These are phyloP conservation scores for Plasmodium coatneyi DNA, from an alignment of 169 alveolate genomes.

Conservation along the genomic window DNA sequence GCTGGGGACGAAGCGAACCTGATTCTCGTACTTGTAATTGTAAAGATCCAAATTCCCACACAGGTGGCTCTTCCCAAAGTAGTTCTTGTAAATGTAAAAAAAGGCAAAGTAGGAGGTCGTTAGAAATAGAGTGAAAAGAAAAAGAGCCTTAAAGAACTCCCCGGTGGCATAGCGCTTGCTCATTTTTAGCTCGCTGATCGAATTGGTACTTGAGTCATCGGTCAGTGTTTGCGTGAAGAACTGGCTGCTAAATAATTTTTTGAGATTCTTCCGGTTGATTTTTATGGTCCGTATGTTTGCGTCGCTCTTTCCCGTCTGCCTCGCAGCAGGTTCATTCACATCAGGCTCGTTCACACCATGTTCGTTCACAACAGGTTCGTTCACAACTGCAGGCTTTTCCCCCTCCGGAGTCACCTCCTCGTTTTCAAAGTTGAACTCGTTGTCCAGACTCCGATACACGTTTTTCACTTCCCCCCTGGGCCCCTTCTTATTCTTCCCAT, in stretches of 20 bases:
- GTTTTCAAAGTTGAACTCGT: conserved; percentile 60
- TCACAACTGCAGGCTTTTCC: not conserved
- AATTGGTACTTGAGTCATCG: conserved; percentile 32
- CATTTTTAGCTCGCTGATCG: conserved; percentile 16
- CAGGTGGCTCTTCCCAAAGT: not conserved
- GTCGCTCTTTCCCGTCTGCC: not conserved
- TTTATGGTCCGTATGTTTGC: conserved; percentile 34
- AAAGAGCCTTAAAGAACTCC: conserved; percentile 38
- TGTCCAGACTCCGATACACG: conserved; percentile 55
- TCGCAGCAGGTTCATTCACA: not conserved
- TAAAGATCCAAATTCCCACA: conserved; percentile 35
- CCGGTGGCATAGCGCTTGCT: conserved; percentile 22
- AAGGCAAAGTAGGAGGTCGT: conserved; percentile 46
- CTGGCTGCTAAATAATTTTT: conserved; percentile 65
- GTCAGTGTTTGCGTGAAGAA: conserved; percentile 69
- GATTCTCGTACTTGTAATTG: conserved; percentile 46
- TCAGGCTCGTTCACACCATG: no score
- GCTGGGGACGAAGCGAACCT: conserved; percentile 21
- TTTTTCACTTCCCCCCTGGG: conserved; percentile 40
- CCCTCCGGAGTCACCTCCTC: conserved; percentile 22
- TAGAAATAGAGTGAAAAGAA: conserved; percentile 1
- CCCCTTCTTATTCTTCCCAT: conserved; percentile 11
- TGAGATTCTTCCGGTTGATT: conserved; percentile 56
- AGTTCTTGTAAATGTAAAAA: conserved; percentile 20
- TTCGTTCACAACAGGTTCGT: not conserved